Percentiles rank a stretch among this genome's conserved stretches.
phyloP scores from a whole-genome alignment of 495 filamentous ascomycete genomes.

The Xylaria grammica region DNA sequence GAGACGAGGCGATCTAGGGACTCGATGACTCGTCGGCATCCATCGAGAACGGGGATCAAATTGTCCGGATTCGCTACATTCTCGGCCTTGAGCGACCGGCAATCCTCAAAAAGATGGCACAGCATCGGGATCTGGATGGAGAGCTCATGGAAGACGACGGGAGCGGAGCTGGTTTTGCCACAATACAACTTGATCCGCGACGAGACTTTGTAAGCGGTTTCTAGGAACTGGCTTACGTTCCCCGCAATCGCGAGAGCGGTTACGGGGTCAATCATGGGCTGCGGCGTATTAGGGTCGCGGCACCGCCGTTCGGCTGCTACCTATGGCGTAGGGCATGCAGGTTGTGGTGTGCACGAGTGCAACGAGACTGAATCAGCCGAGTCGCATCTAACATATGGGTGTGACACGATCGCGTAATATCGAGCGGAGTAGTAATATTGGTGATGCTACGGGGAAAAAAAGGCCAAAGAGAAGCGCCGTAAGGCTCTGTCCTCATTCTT shows the following conservation, averaged over 20 bases:
- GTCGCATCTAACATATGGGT: background rate
- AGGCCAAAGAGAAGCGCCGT: background rate
- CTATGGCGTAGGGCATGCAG: background rate
- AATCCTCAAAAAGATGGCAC: slow-evolving; percentile 12
- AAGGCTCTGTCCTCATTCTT: background rate
- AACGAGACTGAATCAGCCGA: background rate
- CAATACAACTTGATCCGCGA: slow-evolving; percentile 15
- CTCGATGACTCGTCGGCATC: slow-evolving; percentile 18
- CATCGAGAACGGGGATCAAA: slow-evolving; percentile 8
- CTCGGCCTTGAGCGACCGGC: background rate
- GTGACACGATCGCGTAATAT: slow-evolving; percentile 5
- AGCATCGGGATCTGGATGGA: slow-evolving; percentile 9
- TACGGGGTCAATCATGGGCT: slow-evolving; percentile 13
- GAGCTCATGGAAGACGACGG: background rate
- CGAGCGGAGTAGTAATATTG: background rate
- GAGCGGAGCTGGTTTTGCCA: slow-evolving; percentile 4
- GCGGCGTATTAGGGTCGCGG: background rate
- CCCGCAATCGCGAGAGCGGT: slow-evolving; percentile 15
- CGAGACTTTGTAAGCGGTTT: slow-evolving; percentile 8
- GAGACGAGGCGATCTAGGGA: slow-evolving; percentile 5
- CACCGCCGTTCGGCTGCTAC: slow-evolving; percentile 1
- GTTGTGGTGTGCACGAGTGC: background rate
- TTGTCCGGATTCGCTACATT: background rate
- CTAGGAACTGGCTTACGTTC: slow-evolving; percentile 11
- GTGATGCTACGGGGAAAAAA: background rate